phyloP scores from a whole-genome alignment of 805 yeast species.

The Ogataea kodamae region DNA sequence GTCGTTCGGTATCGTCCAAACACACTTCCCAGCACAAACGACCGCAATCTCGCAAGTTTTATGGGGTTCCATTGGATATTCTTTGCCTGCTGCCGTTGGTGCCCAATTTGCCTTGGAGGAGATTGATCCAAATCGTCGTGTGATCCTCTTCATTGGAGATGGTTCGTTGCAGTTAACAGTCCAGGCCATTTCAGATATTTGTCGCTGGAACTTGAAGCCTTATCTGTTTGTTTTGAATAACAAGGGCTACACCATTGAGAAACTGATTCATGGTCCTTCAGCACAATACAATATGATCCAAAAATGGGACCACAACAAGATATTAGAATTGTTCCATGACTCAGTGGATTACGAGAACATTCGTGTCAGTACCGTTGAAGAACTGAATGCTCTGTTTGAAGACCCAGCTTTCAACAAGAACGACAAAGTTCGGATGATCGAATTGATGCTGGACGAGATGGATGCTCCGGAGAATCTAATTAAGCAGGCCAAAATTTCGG shows the following conservation, averaged over 20 bases:
- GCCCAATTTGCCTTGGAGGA: constrained; percentile 69
- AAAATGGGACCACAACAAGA: constrained; percentile 60
- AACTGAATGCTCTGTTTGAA: constrained; percentile 48
- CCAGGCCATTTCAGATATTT: constrained; percentile 68
- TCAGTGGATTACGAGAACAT: constrained; percentile 48
- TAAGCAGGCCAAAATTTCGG: constrained; percentile 59
- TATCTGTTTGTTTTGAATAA: constrained; percentile 68
- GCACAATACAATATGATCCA: constrained; percentile 67
- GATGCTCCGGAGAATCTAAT: constrained; percentile 68
- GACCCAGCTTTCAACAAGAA: constrained; percentile 48
- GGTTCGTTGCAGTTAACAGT: constrained; percentile 74
- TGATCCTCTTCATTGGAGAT: constrained; percentile 67
- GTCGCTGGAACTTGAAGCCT: constrained; percentile 64
- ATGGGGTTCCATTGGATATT: constrained; percentile 74
- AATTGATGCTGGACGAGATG: constrained; percentile 63
- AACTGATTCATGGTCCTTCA: constrained; percentile 64
- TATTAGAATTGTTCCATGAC: constrained; percentile 61
- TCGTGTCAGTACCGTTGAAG: constrained; percentile 54
- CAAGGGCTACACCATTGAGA: constrained; percentile 73
- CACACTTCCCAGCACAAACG: constrained; percentile 59
- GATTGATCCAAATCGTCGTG: constrained; percentile 57
- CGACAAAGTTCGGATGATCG: constrained; percentile 61
- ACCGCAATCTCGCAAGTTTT: constrained; percentile 70
- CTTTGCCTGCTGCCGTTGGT: constrained; percentile 66
- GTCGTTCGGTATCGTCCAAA: constrained; percentile 65